Evolutionary conservation across 2,329 filamentous ascomycete species (phyloP), one percentile per base, ranked within the genome.

Genomic region (Apiospora sp.): DNA sequence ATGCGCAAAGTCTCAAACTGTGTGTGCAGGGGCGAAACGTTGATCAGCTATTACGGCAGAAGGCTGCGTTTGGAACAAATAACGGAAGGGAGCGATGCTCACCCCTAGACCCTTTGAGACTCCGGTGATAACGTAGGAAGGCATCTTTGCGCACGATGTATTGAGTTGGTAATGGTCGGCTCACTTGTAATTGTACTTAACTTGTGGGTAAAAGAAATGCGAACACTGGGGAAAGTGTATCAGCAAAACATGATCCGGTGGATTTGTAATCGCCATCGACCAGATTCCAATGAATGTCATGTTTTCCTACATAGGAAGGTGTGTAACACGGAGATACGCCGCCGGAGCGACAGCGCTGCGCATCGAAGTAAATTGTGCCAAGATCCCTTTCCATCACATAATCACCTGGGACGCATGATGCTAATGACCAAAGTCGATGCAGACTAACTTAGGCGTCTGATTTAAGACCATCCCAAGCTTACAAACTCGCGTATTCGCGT

Each of bases 1-100:
- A 86, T 80, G 24, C 78, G 79, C 37, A 90, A 73, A 76, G 89
- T 86, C 73, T 84, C 87, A 70, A 83, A 88, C 87, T 89, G 58
- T 54, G 58, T 54, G 13, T 3, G 4, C 2, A 54, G 43, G 51
- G 51, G n/a, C n/a, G 48, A 7, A 5, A 24, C 7, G 48, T 27
- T 51, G 13, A n/a, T 8, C 27, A 30, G 6, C n/a, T 51, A 6
- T n/a, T 24, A 22, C 49, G 27, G 49, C 12, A 4, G 1, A 7
- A 54, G 49, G n/a, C 49, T 51, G 49, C 1, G 49, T 4, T 48
- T 41, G 68, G 46, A 44, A 27, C 37, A 6, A n/a, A 41, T 22
- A 22, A 14, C 43, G 12, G n/a, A 12, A 24, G 34, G 41, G 16
- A 30, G 4, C 3, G 5, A 41, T 37, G 70, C 76, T 58, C 71